Conservation (phyloP, 2,329 filamentous ascomycete species). For the Endocalyx cinctus region DNA sequence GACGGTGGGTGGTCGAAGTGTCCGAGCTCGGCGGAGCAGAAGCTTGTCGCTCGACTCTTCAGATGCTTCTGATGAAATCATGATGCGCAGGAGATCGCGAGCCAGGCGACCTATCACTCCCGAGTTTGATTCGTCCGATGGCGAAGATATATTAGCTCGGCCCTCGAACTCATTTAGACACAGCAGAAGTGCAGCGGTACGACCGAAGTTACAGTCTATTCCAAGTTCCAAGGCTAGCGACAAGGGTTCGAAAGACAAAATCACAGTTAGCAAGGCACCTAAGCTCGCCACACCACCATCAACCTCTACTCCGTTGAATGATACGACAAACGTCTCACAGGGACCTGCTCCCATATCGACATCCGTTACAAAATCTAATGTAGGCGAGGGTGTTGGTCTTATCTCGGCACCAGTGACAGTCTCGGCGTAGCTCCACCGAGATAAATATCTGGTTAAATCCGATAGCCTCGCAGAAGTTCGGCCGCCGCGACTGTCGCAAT, state of each 20-base stretch:
- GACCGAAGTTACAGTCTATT: conserved; percentile 21
- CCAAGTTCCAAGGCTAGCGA: conserved; percentile 17
- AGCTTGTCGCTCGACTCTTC: conserved; percentile 18
- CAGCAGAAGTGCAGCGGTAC: conserved; percentile 14
- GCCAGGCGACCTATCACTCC: conserved; percentile 6
- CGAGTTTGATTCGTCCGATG: conserved; percentile 16
- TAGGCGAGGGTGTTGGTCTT: too few relatives aligned
- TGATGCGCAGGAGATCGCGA: conserved; percentile 12
- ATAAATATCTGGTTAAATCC: conserved; percentile 7
- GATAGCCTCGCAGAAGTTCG: conserved; percentile 9
- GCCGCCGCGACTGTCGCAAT: conserved; percentile 3
- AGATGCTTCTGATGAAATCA: conserved; percentile 15
- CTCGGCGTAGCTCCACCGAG: too few relatives aligned
- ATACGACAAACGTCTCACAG: too few relatives aligned
- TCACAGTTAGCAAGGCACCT: too few relatives aligned
- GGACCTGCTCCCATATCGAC: too few relatives aligned
- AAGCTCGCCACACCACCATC: too few relatives aligned
- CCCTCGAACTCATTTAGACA: conserved; percentile 19
- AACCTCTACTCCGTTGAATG: too few relatives aligned
- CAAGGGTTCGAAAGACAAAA: too few relatives aligned
- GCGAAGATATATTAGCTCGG: conserved; percentile 18
- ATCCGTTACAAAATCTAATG: too few relatives aligned
- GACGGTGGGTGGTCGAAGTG: conserved; percentile 6
- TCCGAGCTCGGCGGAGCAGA: conserved; percentile 9
- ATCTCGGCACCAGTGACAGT: too few relatives aligned